Conservation (phyloP, 768 basidiomycete genomes). For the Cyclocybe aegerita region DNA sequence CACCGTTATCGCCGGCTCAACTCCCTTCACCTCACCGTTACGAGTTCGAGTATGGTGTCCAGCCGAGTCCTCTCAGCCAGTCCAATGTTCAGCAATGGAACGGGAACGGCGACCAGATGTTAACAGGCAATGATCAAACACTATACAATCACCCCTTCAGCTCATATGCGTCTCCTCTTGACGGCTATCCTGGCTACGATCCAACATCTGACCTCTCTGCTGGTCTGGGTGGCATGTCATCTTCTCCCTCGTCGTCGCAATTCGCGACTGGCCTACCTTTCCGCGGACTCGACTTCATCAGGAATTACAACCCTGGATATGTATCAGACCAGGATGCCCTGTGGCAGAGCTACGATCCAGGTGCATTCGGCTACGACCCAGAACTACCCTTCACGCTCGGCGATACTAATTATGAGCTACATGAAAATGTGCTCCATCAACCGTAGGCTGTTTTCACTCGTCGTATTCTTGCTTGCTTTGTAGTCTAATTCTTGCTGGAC, state of each 20-base stretch:
- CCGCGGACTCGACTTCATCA: conserved; percentile 79
- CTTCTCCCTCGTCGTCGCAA: conserved; percentile 58
- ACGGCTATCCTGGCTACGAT: conserved; percentile 38
- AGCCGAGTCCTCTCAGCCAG: conserved; percentile 36
- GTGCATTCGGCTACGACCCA: conserved; percentile 74
- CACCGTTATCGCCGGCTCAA: conserved; percentile 52
- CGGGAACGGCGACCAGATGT: conserved; percentile 32
- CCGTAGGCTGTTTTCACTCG: background rate
- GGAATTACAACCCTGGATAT: conserved; percentile 67
- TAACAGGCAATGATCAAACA: conserved; percentile 37
- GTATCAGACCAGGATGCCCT: conserved; percentile 47
- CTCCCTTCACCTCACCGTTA: conserved; percentile 54
- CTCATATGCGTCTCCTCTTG: conserved; percentile 40
- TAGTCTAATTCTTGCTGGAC: too few species aligned
- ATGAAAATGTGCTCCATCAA: conserved; percentile 28
- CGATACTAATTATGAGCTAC: conserved; percentile 38
- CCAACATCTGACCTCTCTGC: conserved; percentile 35
- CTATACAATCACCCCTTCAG: conserved; percentile 47
- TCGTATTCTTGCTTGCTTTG: background rate
- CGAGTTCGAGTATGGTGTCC: conserved; percentile 54
- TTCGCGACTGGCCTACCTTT: conserved; percentile 82
- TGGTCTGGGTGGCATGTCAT: conserved; percentile 44
- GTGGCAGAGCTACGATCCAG: conserved; percentile 69
- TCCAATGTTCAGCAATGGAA: conserved; percentile 46
- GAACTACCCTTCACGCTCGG: conserved; percentile 71